phyloP scores from a whole-genome alignment of 1,284 basidiomycete species.

The Ganoderma sinense region DNA sequence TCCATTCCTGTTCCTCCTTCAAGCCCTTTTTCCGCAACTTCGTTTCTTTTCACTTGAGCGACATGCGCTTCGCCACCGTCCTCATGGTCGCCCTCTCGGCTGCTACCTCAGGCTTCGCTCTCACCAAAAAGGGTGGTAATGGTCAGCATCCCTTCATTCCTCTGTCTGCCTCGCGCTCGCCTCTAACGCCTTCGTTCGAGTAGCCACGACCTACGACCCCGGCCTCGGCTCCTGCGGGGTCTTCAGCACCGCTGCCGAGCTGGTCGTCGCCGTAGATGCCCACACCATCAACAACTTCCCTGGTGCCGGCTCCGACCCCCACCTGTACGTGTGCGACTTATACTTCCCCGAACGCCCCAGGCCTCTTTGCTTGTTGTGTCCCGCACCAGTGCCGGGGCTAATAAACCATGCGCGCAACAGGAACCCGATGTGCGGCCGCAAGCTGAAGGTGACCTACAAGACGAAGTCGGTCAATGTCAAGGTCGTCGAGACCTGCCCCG shows the following conservation, averaged over 20 bases:
- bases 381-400: not conserved
- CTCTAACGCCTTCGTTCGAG: conserved; percentile 10
- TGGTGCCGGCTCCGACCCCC: conserved; percentile 27
- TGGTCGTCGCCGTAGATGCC: conserved; percentile 28
- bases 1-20: not conserved
- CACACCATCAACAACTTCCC: conserved; percentile 29
- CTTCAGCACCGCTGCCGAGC: conserved; percentile 27
- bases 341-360: not conserved
- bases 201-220: conserved; percentile 28
- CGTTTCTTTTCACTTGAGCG: not conserved
- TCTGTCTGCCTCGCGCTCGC: not conserved
- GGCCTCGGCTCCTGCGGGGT: conserved; percentile 31
- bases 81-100: conserved; percentile 19
- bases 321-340: conserved; percentile 13
- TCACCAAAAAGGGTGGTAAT: conserved; percentile 18
- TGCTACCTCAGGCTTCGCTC: conserved; percentile 21
- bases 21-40: not conserved
- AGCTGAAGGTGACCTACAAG: conserved; percentile 36
- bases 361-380: not conserved
- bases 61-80: not conserved
- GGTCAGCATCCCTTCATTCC: not conserved
- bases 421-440: conserved; percentile 46
- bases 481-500: conserved; percentile 52
- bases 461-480: conserved; percentile 46
- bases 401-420: conserved; percentile 4